Conservation (phyloP, 75 land plant genomes). For the Sequoiadendron giganteum region DNA sequence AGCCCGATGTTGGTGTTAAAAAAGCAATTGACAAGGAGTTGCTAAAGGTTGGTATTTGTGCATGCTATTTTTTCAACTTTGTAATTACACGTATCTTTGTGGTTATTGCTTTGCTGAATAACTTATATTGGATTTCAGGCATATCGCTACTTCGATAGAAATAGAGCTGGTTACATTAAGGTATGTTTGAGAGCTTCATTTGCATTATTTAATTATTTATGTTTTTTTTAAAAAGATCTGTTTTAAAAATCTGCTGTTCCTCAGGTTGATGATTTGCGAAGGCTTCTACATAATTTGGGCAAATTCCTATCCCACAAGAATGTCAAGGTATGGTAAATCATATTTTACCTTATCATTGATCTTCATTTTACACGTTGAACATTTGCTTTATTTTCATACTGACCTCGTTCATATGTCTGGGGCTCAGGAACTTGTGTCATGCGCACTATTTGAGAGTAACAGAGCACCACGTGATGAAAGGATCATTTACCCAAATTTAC, state of each 20-base stretch:
- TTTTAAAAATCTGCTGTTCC: not conserved
- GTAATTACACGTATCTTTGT: not conserved
- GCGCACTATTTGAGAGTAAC: conserved; percentile 56
- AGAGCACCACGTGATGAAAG: conserved; percentile 51
- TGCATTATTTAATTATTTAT: not conserved
- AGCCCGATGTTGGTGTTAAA: conserved; percentile 15
- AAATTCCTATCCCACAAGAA: conserved; percentile 76
- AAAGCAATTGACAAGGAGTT: conserved; percentile 52
- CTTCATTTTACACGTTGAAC: not conserved
- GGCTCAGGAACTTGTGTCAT: conserved; percentile 43
- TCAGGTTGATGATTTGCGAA: conserved; percentile 94
- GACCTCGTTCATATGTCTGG: not conserved
- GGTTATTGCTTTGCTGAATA: not conserved
- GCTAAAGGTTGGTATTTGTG: conserved; percentile 36
- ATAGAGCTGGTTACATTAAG: conserved; percentile 77
- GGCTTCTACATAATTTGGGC: conserved; percentile 78
- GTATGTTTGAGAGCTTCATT: conserved; percentile 19
- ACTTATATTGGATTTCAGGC: conserved; percentile 49
- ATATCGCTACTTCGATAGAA: conserved; percentile 85
- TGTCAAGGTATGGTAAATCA: conserved; percentile 63
- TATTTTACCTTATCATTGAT: not conserved
- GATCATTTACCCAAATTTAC: conserved; percentile 57
- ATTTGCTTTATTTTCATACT: not conserved
- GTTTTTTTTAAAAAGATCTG: not conserved
- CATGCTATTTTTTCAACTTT: not conserved